phyloP scores from a whole-genome alignment of 192 early-diverging fungal genomes.

The Gryganskiella cystojenkinii region DNA sequence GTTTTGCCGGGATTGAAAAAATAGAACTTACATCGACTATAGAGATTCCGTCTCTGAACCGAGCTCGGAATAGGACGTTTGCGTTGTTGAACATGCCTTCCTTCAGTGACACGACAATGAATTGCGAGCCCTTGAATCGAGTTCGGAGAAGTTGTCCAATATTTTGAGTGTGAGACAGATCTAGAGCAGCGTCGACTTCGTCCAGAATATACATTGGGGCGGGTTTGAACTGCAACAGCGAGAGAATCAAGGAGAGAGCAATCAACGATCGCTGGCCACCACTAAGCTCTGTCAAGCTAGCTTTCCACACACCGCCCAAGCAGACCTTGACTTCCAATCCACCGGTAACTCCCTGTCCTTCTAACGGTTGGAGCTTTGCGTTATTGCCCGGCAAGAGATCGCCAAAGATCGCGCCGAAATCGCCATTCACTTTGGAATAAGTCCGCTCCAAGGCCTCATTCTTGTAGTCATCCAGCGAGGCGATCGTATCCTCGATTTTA shows the following conservation, averaged over 20 bases:
- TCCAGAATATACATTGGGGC: conserved; percentile 99
- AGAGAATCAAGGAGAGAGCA: conserved; percentile 95
- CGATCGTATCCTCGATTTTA: conserved; percentile 96
- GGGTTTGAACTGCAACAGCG: conserved; percentile 97
- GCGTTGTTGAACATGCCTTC: conserved; percentile 99
- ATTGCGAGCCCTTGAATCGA: conserved; percentile 96
- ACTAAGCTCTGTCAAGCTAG: conserved; percentile 94
- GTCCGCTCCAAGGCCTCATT: conserved; percentile 89
- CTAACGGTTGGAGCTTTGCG: conserved; percentile 87
- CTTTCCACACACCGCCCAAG: conserved; percentile 97
- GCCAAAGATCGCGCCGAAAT: conserved; percentile 97
- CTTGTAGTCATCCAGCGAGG: conserved; percentile 89
- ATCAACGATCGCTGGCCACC: conserved; percentile 98
- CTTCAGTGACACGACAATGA: conserved; percentile 98
- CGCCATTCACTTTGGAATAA: conserved; percentile 91
- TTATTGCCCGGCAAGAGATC: conserved; percentile 94
- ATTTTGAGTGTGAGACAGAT: conserved; percentile 98
- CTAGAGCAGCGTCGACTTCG: conserved; percentile 98
- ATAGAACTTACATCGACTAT: conserved; percentile 76
- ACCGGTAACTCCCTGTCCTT: conserved; percentile 79
- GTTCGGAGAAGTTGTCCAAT: conserved; percentile 94
- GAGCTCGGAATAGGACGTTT: conserved; percentile 93
- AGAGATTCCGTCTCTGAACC: conserved; percentile 95
- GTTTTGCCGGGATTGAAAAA: background rate
- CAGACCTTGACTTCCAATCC: conserved; percentile 96